Evolutionary conservation across 169 alveolate species (phyloP), one percentile per base, ranked within the genome.

Genomic region (Plasmodium gaboni): DNA sequence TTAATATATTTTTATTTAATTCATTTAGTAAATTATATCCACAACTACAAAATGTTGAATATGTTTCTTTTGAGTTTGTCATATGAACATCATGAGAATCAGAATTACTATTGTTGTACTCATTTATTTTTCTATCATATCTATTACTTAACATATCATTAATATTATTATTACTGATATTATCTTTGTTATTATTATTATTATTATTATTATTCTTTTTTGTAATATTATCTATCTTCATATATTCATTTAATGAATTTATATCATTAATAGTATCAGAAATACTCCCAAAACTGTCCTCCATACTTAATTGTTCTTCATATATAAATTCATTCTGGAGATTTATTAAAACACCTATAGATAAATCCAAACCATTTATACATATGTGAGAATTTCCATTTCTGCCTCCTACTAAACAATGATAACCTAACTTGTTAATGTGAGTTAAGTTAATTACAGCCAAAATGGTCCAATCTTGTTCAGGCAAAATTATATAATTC

Each of bases 351-450:
- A 80, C 90, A 9, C 90, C 90, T 80, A 80, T 26, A 9, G 85
- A 22, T 48, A 80, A 67, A 53, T 55, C 64, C 9, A 46, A 51
- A 7, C 71, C 71, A 67, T 80, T 48, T 24, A 80, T 68, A 48
- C 55, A 78, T 38, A 80, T 48, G 28, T 80, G 90, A 13, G 85
- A 65, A 19, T 28, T 67, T 15, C 90, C 90, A 80, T 80, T 50
- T 68, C 13, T 17, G 7, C 90, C 90, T 10, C 90, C 90, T 24
- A 80, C 70, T 51, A 80, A 80, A 68, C 90, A 80, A 46, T 67
- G 90, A 69, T 80, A 67, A 28, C 38, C 10, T 19, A 28, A 53
- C 12, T 80, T 44, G 57, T 80, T 68, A 48, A 80, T 46, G 69
- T 67, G 28, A 19, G 90, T 13, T 46, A 80, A 53, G 13, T 68